Evolutionary conservation across 2,329 filamentous ascomycete genomes (phyloP).

Genomic region (Malbranchea cinnamomea): DNA sequence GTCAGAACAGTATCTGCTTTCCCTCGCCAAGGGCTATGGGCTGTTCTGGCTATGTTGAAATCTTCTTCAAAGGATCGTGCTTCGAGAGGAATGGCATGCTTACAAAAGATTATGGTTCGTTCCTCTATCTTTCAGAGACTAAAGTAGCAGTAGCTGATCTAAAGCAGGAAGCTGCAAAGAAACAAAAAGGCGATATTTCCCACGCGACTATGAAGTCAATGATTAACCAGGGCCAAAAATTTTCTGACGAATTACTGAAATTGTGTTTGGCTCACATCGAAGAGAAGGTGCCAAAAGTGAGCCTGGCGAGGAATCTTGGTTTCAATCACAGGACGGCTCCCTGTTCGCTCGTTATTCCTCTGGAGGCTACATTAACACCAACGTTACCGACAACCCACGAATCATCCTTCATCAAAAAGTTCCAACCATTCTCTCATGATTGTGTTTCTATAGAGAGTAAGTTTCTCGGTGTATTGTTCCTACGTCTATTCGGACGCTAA

Average conservation of each 20-base stretch:
- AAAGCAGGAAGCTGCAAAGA: constrained; percentile 36
- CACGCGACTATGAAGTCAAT: constrained; percentile 51
- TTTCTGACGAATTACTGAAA: constrained; percentile 66
- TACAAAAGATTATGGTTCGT: constrained; percentile 27
- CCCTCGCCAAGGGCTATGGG: constrained; percentile 86
- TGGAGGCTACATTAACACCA: constrained; percentile 70
- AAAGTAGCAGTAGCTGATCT: not conserved
- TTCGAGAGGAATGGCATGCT: constrained; percentile 33
- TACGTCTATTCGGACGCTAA: not conserved
- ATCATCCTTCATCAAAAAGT: constrained; percentile 45
- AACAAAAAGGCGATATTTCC: constrained; percentile 24
- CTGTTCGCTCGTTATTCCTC: constrained; percentile 73
- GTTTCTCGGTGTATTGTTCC: constrained; percentile 5
- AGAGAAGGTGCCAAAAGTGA: constrained; percentile 52
- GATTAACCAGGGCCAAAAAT: constrained; percentile 63
- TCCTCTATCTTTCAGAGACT: not conserved
- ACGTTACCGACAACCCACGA: constrained; percentile 61
- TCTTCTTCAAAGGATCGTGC: constrained; percentile 58
- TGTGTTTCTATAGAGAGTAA: constrained; percentile 59
- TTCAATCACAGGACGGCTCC: constrained; percentile 77
- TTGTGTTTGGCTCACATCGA: constrained; percentile 69
- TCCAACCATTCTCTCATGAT: constrained; percentile 77
- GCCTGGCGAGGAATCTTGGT: constrained; percentile 58
- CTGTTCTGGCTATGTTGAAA: constrained; percentile 72
- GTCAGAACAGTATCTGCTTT: constrained; percentile 73